Conservation (phyloP, 2,329 filamentous ascomycete genomes). For the Sclerotinia trifoliorum region DNA sequence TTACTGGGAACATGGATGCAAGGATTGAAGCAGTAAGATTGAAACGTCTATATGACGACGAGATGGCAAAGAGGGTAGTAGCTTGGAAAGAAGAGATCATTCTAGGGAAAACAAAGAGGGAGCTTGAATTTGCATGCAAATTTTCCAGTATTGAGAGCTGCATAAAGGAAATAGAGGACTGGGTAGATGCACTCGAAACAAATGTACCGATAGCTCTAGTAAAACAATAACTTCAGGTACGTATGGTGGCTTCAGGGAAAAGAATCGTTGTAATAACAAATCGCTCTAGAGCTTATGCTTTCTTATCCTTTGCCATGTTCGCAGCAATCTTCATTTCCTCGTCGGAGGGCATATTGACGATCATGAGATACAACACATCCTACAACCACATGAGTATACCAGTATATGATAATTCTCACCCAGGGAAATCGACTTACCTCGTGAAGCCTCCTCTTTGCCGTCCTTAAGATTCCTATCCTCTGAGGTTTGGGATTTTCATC, state of each 20-base stretch:
- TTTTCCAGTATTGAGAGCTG: not conserved
- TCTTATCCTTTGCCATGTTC: constrained; percentile 8
- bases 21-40: not conserved
- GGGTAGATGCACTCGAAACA: not conserved
- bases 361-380: constrained; percentile 52
- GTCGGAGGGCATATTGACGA: constrained; percentile 42
- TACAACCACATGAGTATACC: constrained; percentile 30
- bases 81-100: not conserved
- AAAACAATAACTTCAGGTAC: not conserved
- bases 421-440: constrained; percentile 23
- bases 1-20: not conserved
- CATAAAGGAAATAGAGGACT: not conserved
- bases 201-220: not conserved
- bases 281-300: not conserved
- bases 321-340: constrained; percentile 15
- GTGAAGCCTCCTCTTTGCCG: constrained; percentile 19
- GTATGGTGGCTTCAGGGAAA: not conserved
- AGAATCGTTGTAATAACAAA: not conserved
- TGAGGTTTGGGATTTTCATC: not conserved
- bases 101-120: not conserved
- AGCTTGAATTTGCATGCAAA: constrained; percentile 14
- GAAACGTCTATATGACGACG: not conserved
- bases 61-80: not conserved
- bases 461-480: constrained; percentile 21
- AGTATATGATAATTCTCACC: constrained; percentile 3